phyloP scores from a whole-genome alignment of 345 rosid species.

The Gossypium longicalyx region DNA sequence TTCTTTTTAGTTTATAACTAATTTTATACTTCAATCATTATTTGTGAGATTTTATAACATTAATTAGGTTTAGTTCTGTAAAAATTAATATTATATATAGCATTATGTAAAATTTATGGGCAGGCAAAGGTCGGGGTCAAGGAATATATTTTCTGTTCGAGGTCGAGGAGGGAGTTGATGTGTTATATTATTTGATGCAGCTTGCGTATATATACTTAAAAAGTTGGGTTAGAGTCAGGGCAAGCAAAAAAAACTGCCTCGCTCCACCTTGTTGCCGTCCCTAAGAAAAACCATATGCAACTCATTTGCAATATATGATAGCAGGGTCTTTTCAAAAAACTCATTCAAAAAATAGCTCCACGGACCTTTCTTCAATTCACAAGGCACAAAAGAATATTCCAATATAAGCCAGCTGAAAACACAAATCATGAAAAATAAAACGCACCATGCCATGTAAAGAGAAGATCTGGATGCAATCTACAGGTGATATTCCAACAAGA shows the following conservation, averaged over 20 bases:
- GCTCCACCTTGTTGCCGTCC: too few relatives aligned
- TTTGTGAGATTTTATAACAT: not conserved
- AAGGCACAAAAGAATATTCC: not conserved
- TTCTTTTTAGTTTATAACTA: not conserved
- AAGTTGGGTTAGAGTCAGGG: too few relatives aligned
- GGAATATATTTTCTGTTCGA: not conserved
- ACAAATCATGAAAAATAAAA: conserved; percentile 10
- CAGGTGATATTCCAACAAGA: conserved; percentile 78
- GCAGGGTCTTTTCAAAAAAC: not conserved
- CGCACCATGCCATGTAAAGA: conserved; percentile 81
- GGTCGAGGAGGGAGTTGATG: not conserved
- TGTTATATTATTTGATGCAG: not conserved
- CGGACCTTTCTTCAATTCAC: not conserved
- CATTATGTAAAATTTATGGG: not conserved
- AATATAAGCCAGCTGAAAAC: conserved; percentile 8
- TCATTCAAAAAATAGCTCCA: not conserved
- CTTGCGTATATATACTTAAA: not conserved
- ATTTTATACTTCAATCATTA: not conserved
- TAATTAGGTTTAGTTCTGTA: not conserved
- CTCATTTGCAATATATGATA: not conserved
- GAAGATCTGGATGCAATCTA: conserved; percentile 10
- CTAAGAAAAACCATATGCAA: not conserved
- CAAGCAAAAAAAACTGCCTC: too few relatives aligned
- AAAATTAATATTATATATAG: not conserved
- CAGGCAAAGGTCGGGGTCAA: not conserved